Conservation (phyloP, 805 yeast species). For the Naumovozyma dairenensis region DNA sequence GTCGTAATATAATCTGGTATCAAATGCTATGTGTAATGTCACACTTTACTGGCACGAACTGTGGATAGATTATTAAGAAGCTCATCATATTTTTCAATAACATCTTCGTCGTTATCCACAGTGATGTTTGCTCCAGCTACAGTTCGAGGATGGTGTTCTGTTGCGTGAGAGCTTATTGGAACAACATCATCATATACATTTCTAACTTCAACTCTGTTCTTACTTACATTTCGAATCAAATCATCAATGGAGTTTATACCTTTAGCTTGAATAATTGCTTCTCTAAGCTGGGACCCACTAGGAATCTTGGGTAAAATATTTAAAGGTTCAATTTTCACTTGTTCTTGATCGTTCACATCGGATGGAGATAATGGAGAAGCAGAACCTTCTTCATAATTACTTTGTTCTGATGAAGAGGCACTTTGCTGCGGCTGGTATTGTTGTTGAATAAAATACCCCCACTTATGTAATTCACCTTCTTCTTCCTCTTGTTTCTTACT, state of each 20-base stretch:
- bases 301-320: conserved; percentile 31
- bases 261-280: conserved; percentile 58
- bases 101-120: conserved; percentile 28
- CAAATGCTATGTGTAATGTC: too few species aligned
- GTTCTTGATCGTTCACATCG: background rate
- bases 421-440: conserved; percentile 33
- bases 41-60: conserved; percentile 36
- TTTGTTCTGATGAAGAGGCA: background rate
- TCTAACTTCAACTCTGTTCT: conserved; percentile 42
- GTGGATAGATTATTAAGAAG: conserved; percentile 55
- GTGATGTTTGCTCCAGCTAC: background rate
- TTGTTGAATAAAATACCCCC: conserved; percentile 73
- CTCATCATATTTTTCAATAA: conserved; percentile 66
- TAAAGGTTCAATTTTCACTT: conserved; percentile 1
- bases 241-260: conserved; percentile 64
- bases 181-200: conserved; percentile 32
- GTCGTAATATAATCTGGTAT: background rate
- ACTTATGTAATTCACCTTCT: conserved; percentile 84
- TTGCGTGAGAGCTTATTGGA: background rate
- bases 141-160: background rate
- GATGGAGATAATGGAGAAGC: background rate
- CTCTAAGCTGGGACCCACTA: conserved; percentile 39
- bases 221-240: conserved; percentile 54
- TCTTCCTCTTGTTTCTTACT: conserved; percentile 79
- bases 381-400: background rate